Conservation (phyloP, 2,329 filamentous ascomycete genomes). For the Herpotrichia juniperi region DNA sequence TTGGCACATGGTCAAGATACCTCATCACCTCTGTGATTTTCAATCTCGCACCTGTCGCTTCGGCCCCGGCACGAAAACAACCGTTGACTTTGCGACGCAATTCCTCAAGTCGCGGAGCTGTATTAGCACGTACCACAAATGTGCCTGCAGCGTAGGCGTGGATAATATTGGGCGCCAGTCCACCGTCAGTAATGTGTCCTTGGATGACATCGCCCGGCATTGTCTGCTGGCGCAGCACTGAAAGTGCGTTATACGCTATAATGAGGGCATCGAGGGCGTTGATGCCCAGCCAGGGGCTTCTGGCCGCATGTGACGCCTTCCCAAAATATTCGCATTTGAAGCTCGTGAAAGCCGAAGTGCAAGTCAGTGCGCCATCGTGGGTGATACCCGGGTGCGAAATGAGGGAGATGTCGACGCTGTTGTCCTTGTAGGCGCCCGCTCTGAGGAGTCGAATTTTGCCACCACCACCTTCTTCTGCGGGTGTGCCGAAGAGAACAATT, state of each 20-base stretch:
- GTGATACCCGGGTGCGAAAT: slow-evolving; percentile 35
- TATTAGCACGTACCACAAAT: slow-evolving; percentile 45
- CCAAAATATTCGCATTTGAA: slow-evolving; percentile 29
- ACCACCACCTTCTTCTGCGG: slow-evolving; percentile 51
- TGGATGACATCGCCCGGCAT: slow-evolving; percentile 48
- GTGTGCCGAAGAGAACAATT: slow-evolving; percentile 51
- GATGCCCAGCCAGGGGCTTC: slow-evolving; percentile 46
- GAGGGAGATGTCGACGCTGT: slow-evolving; percentile 38
- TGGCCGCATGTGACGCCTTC: slow-evolving; percentile 46
- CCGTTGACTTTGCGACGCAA: slow-evolving; percentile 37
- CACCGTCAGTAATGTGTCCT: slow-evolving; percentile 36
- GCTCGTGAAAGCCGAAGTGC: slow-evolving; percentile 21
- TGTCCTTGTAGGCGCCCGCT: slow-evolving; percentile 49
- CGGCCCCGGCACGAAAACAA: slow-evolving; percentile 57
- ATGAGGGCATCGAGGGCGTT: slow-evolving; percentile 50
- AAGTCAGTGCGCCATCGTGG: slow-evolving; percentile 25
- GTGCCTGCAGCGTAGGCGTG: slow-evolving; percentile 46
- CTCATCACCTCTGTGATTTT: slow-evolving; percentile 33
- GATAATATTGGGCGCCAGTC: slow-evolving; percentile 45
- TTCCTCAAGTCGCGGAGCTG: slow-evolving; percentile 30
- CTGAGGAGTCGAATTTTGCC: slow-evolving; percentile 55
- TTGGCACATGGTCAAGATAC: slow-evolving; percentile 64
- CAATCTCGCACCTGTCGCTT: slow-evolving; percentile 58
- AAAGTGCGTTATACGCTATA: slow-evolving; percentile 30
- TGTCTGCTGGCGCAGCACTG: slow-evolving; percentile 48